Base-by-base conservation (phyloP, 108 stramenopile genomes). In the Pseudonitzschia multiseries region DNA sequence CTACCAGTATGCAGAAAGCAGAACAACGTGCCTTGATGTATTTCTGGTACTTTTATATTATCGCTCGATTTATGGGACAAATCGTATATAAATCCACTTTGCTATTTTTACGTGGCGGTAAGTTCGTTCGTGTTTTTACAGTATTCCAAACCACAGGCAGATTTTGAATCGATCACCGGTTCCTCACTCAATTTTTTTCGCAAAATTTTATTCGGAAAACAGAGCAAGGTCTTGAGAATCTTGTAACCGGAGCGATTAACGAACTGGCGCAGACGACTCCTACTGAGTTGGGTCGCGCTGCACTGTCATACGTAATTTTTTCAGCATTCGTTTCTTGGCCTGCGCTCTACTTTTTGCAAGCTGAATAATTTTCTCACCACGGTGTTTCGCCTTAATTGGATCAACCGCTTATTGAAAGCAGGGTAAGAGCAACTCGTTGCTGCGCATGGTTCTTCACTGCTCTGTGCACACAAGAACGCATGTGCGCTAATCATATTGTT, bases 21-120 rank as follows among this genome's bases (percentile, higher is more conserved):
- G 91, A 91, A 70, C 74, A 77, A 24, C 77, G 70, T 41, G 90
- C 93, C 0, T 72, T 93, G 26, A 68, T 79, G 48, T 96, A 91
- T 74, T 96, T 84, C 69, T 96, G 95, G 95, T 89, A 74, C 44
- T 93, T 96, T 70, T 89, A 89, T 81, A 43, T 92, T 17, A 54
- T 89, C 27, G 87, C 86, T 22, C 88, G 87, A 17, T 93, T 90
- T 70, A 76, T 87, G 21, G 90, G 59, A 0, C 59, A 61, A 26
- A 29, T 61, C 8, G 0, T 61, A 17, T 0, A 29, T 15, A 17
- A 61, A 5, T 9, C 31, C 10, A 61, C 29, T 33, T 0, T 0
- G 24, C 9, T 17, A 0, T 74, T 62, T 92, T 91, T 29, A 0
- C 15, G 8, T 17, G 59, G 59, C n/a, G 28, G 59, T 61, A 61